Evolutionary conservation across 257 asterid species (phyloP).

Genomic region (Solanum ossicruentum): DNA sequence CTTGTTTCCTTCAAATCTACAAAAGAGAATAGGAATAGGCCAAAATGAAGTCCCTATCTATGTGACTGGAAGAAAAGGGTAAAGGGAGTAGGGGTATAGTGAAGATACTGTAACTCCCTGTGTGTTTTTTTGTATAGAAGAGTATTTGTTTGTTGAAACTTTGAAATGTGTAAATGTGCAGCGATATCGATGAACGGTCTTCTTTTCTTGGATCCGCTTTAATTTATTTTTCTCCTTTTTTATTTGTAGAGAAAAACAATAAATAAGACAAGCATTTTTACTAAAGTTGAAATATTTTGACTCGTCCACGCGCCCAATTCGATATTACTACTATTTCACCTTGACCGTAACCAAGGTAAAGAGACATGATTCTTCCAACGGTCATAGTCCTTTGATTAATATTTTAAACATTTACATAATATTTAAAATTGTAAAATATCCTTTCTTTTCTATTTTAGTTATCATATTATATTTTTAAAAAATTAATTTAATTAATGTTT

Average conservation of each 20-base stretch:
- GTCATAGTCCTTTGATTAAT: neutral
- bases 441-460: too few relatives aligned
- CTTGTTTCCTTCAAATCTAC: neutral
- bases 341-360: neutral
- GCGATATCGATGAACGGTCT: conserved; percentile 67
- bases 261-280: neutral
- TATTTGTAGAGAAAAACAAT: neutral
- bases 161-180: conserved; percentile 4
- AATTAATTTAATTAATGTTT: too few relatives aligned
- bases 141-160: neutral
- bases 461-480: too few relatives aligned
- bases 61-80: neutral
- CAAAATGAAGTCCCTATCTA: neutral
- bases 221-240: neutral
- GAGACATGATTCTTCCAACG: neutral
- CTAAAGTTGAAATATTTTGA: neutral
- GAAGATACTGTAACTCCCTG: neutral
- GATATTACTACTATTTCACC: neutral
- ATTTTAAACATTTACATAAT: too few relatives aligned
- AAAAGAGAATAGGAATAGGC: neutral
- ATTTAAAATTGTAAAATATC: too few relatives aligned
- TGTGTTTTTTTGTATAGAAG: neutral
- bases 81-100: neutral
- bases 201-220: conserved; percentile 32
- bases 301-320: neutral